These are phyloP conservation scores for Rhizoclosmatium globosum DNA, from an alignment of 192 early-diverging fungal genomes.

Conservation along the genomic window DNA sequence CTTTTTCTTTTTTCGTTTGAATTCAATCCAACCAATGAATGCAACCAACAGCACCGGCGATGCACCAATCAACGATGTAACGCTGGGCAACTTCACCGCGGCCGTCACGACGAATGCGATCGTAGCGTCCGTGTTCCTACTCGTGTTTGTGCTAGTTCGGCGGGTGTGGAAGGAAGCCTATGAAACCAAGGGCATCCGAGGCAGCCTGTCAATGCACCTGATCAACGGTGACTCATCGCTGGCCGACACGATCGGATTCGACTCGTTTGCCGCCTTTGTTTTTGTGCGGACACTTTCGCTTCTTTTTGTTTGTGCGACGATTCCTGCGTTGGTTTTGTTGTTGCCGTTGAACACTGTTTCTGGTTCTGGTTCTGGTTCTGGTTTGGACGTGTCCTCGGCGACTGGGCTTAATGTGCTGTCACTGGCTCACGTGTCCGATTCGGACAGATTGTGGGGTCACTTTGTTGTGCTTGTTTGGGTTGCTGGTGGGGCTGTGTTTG, in stretches of 20 bases:
- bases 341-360: constrained; percentile 71
- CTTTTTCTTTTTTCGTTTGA: too few relatives aligned
- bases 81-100: constrained; percentile 58
- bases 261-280: constrained; percentile 80
- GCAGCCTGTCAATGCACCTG: constrained; percentile 35
- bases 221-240: too few relatives aligned
- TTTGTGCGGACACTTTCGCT: constrained; percentile 73
- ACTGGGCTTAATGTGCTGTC: constrained; percentile 68
- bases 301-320: constrained; percentile 65
- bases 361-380: too few relatives aligned
- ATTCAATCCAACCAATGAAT: too few relatives aligned
- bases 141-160: constrained; percentile 72
- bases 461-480: constrained; percentile 42
- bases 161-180: constrained; percentile 72
- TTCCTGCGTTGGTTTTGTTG: constrained; percentile 66
- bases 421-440: constrained; percentile 72
- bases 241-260: background rate
- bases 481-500: constrained; percentile 48
- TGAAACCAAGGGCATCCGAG: constrained; percentile 41
- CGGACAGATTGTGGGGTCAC: constrained; percentile 73
- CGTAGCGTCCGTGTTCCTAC: constrained; percentile 59
- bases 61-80: too few relatives aligned
- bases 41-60: too few relatives aligned
- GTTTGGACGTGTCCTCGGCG: constrained; percentile 35
- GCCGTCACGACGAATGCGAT: constrained; percentile 73